phyloP scores from a whole-genome alignment of 805 yeast genomes.

The Grigorovia humatica region DNA sequence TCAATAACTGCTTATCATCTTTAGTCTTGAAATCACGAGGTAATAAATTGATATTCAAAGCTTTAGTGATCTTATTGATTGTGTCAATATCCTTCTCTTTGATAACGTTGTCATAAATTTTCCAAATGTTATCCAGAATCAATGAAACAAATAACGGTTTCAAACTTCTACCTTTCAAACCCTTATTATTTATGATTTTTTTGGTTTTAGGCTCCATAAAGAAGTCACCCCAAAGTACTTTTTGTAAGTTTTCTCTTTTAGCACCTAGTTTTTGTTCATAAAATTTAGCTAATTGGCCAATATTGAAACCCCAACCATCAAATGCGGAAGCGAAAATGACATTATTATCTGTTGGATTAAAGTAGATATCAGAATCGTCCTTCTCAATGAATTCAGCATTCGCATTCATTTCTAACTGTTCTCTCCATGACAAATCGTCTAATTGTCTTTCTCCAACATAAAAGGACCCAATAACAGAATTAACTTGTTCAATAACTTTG shows the following conservation, averaged over 20 bases:
- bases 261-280: slow-evolving; percentile 80
- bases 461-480: slow-evolving; percentile 87
- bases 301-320: slow-evolving; percentile 97
- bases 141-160: slow-evolving; percentile 83
- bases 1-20: slow-evolving; percentile 55
- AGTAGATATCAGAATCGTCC: slow-evolving; percentile 74
- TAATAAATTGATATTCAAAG: slow-evolving; percentile 55
- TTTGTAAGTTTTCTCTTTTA: slow-evolving; percentile 64
- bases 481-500: slow-evolving; percentile 82
- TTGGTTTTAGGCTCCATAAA: slow-evolving; percentile 84
- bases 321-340: slow-evolving; percentile 85
- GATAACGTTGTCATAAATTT: slow-evolving; percentile 63
- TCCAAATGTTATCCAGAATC: slow-evolving; percentile 86
- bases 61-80: slow-evolving; percentile 61
- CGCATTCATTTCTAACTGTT: slow-evolving; percentile 39
- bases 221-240: slow-evolving; percentile 94
- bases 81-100: slow-evolving; percentile 61
- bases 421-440: slow-evolving; percentile 72
- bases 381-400: slow-evolving; percentile 54
- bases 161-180: slow-evolving; percentile 47
- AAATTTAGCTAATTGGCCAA: slow-evolving; percentile 79
- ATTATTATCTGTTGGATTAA: slow-evolving; percentile 78
- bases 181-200: slow-evolving; percentile 60
- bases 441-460: slow-evolving; percentile 89
- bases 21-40: slow-evolving; percentile 75